Base-by-base conservation (phyloP, 1,284 basidiomycete species). In the Uromyces viciae-fabae region DNA sequence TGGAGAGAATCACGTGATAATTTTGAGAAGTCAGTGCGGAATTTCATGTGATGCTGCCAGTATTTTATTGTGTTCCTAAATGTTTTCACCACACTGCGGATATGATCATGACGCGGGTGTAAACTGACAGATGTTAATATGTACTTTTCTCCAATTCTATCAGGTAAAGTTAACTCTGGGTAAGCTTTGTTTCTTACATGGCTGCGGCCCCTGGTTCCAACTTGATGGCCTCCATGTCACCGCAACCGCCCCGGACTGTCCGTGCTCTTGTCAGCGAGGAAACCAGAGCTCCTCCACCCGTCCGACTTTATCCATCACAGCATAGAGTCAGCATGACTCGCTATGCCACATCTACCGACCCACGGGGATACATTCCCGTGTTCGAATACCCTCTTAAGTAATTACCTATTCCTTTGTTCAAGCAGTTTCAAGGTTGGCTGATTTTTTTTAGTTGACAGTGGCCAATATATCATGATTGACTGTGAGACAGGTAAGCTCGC, bases 401-500 rank as follows among this genome's bases (percentile, higher is more conserved):
- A 74, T 43, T 17, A 17, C 40, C 15, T 17, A 8, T 33, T 79
- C 28, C 46, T 80, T 54, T 43, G 38, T 72, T 36, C 36, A 38
- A 75, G 36, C 33, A 69, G 49, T 69, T 28, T 43, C 42, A 72
- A 33, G 28, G 25, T 3, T 31, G 19, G 69, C 69, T 72, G 69
- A 72, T 33, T 25, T 58, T 5, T 58, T 58, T 69, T 38, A 36
- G 36, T 56, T 69, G 46, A 31, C 43, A 81, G 78, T 83, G 91
- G 91, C 19, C 92, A 93, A 85, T 94, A 92, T 92, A 93, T 94
- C 84, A 94, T 94, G 92, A 92, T 94, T 90, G 93, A 94, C 87
- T 92, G 92, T 85, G 93, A 94, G 72, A 81, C 78, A 66, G 78
- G 78, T 81, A 31, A 36, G 71, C 40, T 64, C 49, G 69, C 31